A percentile compares a stretch with the other conserved stretches of the same genome.
These are phyloP conservation scores for Debaryomyces fabryi DNA, from an alignment of 1,139 yeast genomes.

Conservation along the genomic window DNA sequence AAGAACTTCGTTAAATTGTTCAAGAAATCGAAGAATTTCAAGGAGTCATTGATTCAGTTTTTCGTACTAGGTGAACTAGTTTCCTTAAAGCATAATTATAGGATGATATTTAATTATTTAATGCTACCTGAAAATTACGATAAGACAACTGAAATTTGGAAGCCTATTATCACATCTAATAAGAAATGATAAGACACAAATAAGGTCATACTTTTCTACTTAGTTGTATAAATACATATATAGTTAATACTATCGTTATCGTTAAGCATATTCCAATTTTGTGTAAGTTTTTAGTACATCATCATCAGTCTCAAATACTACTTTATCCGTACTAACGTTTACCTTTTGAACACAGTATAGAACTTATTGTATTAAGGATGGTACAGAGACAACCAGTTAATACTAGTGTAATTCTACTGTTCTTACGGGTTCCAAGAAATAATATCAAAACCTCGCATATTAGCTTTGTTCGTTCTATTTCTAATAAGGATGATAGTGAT, in stretches of 20 bases:
- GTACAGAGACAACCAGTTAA: background rate
- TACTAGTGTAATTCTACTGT: background rate
- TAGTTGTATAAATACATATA: background rate
- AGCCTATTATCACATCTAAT: constrained; percentile 15
- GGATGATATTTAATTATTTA: constrained; percentile 40
- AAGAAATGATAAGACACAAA: background rate
- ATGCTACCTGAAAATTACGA: constrained; percentile 45
- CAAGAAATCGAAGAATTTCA: constrained; percentile 34
- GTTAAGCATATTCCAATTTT: background rate
- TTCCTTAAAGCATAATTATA: constrained; percentile 31
- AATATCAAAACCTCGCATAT: background rate
- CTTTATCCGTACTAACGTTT: background rate
- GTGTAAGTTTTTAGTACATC: constrained; percentile 7
- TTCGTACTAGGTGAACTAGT: constrained; percentile 38
- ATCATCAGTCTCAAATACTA: background rate
- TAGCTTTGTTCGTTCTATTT: background rate
- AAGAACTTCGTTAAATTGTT: constrained; percentile 37
- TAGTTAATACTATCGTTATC: background rate
- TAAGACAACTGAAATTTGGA: constrained; percentile 38
- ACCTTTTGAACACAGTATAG: background rate
- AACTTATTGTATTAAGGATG: background rate
- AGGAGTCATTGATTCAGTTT: constrained; percentile 27
- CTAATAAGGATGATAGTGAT: constrained; percentile 5
- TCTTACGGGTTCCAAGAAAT: background rate
- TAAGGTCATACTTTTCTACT: background rate